Percentiles rank a stretch among this genome's conserved stretches.
These are phyloP conservation scores for Zalerion maritima DNA, from an alignment of 495 filamentous ascomycete genomes.

Conservation along the genomic window DNA sequence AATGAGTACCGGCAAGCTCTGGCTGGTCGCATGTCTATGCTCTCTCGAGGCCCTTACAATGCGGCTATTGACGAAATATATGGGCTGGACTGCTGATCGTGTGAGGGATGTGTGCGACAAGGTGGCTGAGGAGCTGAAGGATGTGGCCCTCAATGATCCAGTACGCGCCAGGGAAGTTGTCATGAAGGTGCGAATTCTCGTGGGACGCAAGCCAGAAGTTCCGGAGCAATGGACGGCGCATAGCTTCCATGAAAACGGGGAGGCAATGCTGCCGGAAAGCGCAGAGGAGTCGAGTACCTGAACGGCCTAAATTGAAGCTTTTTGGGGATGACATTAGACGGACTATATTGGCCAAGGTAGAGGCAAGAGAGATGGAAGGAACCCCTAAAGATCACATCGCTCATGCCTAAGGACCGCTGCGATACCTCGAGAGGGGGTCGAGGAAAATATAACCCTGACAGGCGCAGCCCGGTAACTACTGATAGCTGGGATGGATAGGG, in stretches of 20 bases:
- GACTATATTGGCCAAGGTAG: too few relatives aligned
- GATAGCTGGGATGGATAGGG: too few relatives aligned
- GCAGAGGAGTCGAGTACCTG: too few relatives aligned
- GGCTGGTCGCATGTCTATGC: conserved; percentile 47
- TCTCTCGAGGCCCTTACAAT: conserved; percentile 48
- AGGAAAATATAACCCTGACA: too few relatives aligned
- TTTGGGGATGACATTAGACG: too few relatives aligned
- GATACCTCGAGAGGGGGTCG: too few relatives aligned
- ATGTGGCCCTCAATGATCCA: conserved; percentile 28
- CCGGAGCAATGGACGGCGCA: conserved; percentile 14
- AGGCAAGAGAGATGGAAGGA: too few relatives aligned
- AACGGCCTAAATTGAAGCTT: too few relatives aligned
- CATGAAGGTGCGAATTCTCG: conserved; percentile 36
- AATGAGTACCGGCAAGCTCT: conserved; percentile 48
- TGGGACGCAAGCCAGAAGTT: conserved; percentile 38
- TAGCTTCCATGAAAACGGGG: conserved; percentile 12
- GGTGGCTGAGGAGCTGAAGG: conserved; percentile 36
- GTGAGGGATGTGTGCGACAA: conserved; percentile 40
- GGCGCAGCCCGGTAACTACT: too few relatives aligned
- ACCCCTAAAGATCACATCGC: too few relatives aligned
- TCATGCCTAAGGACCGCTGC: too few relatives aligned
- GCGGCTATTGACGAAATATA: conserved; percentile 43
- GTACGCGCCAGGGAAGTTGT: conserved; percentile 25
- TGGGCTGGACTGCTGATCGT: conserved; percentile 39
- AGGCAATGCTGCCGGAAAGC: conserved; percentile 6